Evolutionary conservation across 495 filamentous ascomycete genomes (phyloP).

Genomic region (Aspergillus bridgeri): DNA sequence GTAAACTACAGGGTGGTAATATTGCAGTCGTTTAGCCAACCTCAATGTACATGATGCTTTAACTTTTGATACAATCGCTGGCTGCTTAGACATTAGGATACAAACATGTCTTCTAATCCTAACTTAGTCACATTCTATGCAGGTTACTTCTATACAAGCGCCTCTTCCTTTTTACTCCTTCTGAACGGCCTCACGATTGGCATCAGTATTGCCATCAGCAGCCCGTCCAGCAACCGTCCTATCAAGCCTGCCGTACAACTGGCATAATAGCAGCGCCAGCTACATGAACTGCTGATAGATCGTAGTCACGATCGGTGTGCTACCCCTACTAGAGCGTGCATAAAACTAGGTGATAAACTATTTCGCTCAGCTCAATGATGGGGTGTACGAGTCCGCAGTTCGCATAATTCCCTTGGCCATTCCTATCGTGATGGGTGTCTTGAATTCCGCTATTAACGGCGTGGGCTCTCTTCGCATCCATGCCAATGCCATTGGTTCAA

Average conservation of each 20-base stretch:
- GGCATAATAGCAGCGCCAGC: slow-evolving; percentile 25
- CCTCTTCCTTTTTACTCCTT: slow-evolving; percentile 37
- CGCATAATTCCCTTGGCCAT: slow-evolving; percentile 29
- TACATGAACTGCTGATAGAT: slow-evolving; percentile 37
- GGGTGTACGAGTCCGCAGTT: slow-evolving; percentile 33
- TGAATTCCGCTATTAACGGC: slow-evolving; percentile 32
- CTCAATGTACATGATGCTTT: too few relatives aligned
- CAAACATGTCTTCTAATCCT: too few relatives aligned
- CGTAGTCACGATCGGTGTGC: slow-evolving; percentile 25
- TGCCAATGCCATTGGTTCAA: slow-evolving; percentile 34
- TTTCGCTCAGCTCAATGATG: slow-evolving; percentile 22
- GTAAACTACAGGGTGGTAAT: neutral
- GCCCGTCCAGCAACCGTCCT: slow-evolving; percentile 35
- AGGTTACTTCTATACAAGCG: slow-evolving; percentile 35
- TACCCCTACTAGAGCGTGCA: slow-evolving; percentile 33
- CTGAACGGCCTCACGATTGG: slow-evolving; percentile 38
- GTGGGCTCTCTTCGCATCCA: slow-evolving; percentile 27
- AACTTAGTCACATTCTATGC: too few relatives aligned
- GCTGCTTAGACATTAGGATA: too few relatives aligned
- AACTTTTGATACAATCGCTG: too few relatives aligned
- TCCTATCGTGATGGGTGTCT: slow-evolving; percentile 28
- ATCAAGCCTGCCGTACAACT: slow-evolving; percentile 30
- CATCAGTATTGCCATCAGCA: slow-evolving; percentile 35
- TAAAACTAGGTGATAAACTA: slow-evolving; percentile 27
- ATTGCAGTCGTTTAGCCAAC: too few relatives aligned